Conservation (phyloP, 257 asterid species). For the Solanum verrucosum region DNA sequence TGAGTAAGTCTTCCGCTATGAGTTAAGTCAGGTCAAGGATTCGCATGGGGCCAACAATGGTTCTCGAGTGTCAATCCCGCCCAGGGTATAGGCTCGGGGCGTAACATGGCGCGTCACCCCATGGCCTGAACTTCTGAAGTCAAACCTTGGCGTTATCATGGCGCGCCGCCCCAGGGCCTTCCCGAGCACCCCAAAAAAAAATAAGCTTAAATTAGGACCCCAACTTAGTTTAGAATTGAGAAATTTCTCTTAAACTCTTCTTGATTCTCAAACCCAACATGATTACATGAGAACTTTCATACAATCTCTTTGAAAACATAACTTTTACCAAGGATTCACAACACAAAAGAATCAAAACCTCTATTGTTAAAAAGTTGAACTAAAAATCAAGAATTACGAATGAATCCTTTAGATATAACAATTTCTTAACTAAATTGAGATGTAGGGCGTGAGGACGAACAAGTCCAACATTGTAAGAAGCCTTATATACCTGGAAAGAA, state of each 20-base stretch:
- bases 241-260: background rate
- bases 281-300: background rate
- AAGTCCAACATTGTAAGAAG: no score
- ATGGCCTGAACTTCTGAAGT: background rate
- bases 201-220: background rate
- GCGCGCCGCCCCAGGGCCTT: background rate
- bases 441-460: background rate
- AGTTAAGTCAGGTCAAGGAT: no score
- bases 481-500: background rate
- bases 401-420: background rate
- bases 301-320: background rate
- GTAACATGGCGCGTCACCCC: accelerated
- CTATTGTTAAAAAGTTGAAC: background rate
- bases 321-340: background rate
- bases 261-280: background rate
- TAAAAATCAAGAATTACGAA: background rate
- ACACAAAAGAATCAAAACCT: background rate
- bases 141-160: background rate
- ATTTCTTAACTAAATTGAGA: background rate
- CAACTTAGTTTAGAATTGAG: background rate
- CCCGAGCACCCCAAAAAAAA: background rate
- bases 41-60: no score
- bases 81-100: no score
- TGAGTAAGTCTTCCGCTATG: no score
- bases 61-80: no score